A percentile compares a stretch with the other conserved stretches of the same genome.
These are phyloP conservation scores for Brassica juncea DNA, from an alignment of 345 rosid genomes.

Conservation along the genomic window DNA sequence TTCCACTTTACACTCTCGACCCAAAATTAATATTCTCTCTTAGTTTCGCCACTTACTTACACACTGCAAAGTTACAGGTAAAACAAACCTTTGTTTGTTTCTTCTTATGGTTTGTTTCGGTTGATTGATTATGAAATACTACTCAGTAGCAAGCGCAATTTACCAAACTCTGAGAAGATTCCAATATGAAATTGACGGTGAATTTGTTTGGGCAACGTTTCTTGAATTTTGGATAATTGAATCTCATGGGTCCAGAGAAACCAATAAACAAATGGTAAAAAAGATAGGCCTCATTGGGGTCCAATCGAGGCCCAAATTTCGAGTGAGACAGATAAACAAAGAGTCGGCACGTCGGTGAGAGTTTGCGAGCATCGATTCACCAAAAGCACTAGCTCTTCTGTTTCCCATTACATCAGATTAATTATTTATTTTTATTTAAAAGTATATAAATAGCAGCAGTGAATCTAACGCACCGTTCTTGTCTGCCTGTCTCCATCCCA, in stretches of 20 bases:
- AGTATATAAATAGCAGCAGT: neutral
- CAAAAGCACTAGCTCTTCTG: conserved; percentile 12
- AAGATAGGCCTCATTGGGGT: conserved; percentile 1
- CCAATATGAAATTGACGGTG: too few relatives aligned
- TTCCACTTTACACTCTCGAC: neutral
- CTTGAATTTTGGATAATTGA: neutral
- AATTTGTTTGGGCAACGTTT: too few relatives aligned
- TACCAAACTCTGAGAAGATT: too few relatives aligned
- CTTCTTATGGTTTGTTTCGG: too few relatives aligned
- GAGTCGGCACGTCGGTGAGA: conserved; percentile 38
- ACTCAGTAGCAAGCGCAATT: too few relatives aligned
- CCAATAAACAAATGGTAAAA: neutral
- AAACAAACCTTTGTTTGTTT: too few relatives aligned
- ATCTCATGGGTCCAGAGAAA: neutral
- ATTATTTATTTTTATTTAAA: too few relatives aligned
- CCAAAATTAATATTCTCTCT: neutral
- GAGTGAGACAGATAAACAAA: conserved; percentile 3
- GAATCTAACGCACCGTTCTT: neutral
- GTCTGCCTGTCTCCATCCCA: neutral
- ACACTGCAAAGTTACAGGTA: too few relatives aligned
- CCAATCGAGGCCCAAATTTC: conserved; percentile 1
- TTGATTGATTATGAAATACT: too few relatives aligned
- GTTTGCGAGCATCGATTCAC: conserved; percentile 20
- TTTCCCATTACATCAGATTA: conserved; percentile 11
- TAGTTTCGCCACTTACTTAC: too few relatives aligned